phyloP scores from a whole-genome alignment of 1,139 yeast genomes.

The Yamadazyma oceani region DNA sequence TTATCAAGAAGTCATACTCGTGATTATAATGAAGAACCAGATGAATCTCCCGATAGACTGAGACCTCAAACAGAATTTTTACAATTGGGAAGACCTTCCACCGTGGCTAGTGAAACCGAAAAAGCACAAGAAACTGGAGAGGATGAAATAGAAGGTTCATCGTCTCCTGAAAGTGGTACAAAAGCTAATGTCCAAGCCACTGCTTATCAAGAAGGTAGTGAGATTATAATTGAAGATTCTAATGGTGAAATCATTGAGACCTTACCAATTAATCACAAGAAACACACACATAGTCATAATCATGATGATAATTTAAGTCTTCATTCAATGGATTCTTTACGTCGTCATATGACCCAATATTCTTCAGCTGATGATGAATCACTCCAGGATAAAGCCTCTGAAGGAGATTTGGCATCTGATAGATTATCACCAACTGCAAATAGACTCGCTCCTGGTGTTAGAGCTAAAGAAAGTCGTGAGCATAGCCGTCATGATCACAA shows the following conservation, averaged over 20 bases:
- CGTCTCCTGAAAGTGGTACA: constrained; percentile 3
- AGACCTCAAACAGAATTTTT: constrained; percentile 44
- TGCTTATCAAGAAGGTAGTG: constrained; percentile 73
- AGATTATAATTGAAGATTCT: constrained; percentile 73
- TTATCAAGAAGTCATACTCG: constrained; percentile 27
- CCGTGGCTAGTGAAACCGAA: constrained; percentile 14
- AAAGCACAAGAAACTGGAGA: no score
- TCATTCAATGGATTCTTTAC: constrained; percentile 42
- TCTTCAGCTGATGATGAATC: constrained; percentile 19
- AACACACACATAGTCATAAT: constrained; percentile 2
- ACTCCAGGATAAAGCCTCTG: constrained; percentile 3
- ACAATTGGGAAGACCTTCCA: constrained; percentile 38
- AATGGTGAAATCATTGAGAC: constrained; percentile 73
- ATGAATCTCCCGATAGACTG: constrained; percentile 26
- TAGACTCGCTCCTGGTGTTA: background rate
- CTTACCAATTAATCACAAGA: constrained; percentile 18
- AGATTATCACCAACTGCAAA: background rate
- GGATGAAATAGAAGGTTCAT: no score
- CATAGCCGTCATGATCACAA: background rate
- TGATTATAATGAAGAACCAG: constrained; percentile 25
- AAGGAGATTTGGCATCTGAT: background rate
- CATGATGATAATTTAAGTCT: constrained; percentile 29
- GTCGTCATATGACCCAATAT: constrained; percentile 37
- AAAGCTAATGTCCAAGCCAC: constrained; percentile 25
- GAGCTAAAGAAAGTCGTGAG: background rate